These are phyloP conservation scores for Nannochloropsis gaditana DNA, from an alignment of 108 stramenopile genomes.

Conservation along the genomic window DNA sequence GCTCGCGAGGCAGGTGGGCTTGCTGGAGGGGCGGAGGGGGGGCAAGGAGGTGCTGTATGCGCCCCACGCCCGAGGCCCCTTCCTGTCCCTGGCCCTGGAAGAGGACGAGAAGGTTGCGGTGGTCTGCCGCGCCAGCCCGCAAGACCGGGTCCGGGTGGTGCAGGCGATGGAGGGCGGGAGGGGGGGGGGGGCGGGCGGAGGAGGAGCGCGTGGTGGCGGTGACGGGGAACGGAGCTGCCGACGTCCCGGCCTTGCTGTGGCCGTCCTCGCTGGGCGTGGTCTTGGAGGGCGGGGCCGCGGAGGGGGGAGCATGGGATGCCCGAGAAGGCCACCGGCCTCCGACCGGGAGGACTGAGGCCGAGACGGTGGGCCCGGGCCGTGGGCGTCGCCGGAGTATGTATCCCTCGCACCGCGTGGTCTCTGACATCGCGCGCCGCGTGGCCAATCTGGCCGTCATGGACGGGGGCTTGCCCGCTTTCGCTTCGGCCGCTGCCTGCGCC, in stretches of 20 bases:
- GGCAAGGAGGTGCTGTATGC: neutral
- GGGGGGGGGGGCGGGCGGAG: neutral
- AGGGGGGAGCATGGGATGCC: too few relatives aligned
- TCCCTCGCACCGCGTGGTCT: neutral
- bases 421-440: neutral
- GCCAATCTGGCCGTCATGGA: neutral
- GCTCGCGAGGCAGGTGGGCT: neutral
- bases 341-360: neutral
- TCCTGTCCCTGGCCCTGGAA: neutral
- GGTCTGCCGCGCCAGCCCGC: neutral
- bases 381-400: neutral
- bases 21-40: neutral
- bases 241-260: neutral
- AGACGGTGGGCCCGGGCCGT: neutral
- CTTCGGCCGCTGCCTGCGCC: conserved; percentile 6
- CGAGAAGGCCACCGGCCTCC: neutral
- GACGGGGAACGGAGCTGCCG: neutral
- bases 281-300: neutral
- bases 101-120: neutral
- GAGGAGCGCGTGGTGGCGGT: neutral
- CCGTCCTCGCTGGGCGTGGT: neutral
- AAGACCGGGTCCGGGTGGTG: neutral
- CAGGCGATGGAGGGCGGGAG: neutral
- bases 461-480: neutral
- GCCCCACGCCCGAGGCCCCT: neutral